Base-by-base conservation (phyloP, 495 filamentous ascomycete genomes). In the Amniculicola lignicola region DNA sequence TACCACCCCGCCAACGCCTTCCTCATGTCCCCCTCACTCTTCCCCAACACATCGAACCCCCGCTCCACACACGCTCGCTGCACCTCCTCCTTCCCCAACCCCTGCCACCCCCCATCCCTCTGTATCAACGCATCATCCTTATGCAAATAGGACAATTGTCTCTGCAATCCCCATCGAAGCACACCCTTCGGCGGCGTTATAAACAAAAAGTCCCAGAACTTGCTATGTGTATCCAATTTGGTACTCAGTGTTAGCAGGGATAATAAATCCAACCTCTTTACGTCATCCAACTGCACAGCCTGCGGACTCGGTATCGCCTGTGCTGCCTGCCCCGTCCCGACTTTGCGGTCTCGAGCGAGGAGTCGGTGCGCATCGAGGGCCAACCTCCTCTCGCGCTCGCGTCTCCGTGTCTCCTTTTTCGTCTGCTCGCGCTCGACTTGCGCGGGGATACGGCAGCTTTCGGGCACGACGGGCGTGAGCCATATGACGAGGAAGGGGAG, bases 401-500 rank as follows among this genome's bases (percentile, higher is more conserved):
- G 25, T 15, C 82, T 66, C n/a, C 78, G 63, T 39, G 71, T 69
- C 51, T 85, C 77, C 4, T 70, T 66, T 43, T 73, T 69, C 31
- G 64, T 54, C 23, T 81, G 70, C 31, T 87, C 76, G n/a, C 76
- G 75, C 12, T 73, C 71, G 0, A 86, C 63, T 70, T 96, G 92
- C 33, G 63, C 66, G 0, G 93, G 93, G 9, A 96, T 82, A 1
- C 89, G 80, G 65, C 91, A 95, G 0, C 88, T 86, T 50, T 75
- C 79, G 0, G 92, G 92, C 12, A 93, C 85, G 28, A 89, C 69
- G 6, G 74, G 72, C 4, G 81, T 81, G 15, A 91, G 70, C n/a
- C 87, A 73, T 4, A 85, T 68, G 31, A 67, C 69, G 5, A 93
- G 67, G 1, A 96, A 57, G 0, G 91, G 89, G 5, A 89, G 88